Evolutionary conservation across 768 basidiomycete species (phyloP).

Genomic region (Dacryopinax primogenitus): DNA sequence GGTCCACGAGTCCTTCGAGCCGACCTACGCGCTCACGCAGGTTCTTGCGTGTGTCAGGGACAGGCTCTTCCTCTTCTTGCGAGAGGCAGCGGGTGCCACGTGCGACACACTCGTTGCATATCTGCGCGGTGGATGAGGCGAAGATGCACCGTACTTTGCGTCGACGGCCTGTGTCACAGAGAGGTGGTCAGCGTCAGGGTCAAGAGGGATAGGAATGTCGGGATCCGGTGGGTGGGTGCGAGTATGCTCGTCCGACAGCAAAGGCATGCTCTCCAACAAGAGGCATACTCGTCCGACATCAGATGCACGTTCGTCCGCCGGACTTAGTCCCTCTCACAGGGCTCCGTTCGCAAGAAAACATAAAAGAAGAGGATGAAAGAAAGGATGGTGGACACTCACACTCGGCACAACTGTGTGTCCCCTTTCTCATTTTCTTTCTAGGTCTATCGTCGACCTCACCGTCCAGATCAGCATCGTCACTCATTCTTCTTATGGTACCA

Average conservation of each 20-base stretch:
- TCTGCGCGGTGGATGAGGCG: background rate
- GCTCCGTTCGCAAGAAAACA: no score
- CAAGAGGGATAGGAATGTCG: background rate
- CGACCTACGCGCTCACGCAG: slow-evolving; percentile 5
- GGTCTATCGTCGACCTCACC: background rate
- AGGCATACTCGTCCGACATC: no score
- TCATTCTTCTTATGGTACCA: background rate
- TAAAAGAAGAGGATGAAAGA: no score
- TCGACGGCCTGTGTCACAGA: background rate
- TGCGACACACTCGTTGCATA: slow-evolving; percentile 6
- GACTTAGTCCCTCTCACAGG: no score
- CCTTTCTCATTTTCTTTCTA: slow-evolving; percentile 3
- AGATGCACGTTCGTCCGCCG: no score
- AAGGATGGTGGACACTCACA: no score
- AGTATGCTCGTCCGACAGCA: no score
- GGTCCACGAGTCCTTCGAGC: background rate
- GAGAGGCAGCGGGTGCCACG: slow-evolving; percentile 8
- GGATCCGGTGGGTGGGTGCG: background rate
- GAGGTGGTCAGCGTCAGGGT: background rate
- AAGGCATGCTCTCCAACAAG: no score
- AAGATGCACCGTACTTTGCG: background rate
- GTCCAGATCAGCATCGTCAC: background rate
- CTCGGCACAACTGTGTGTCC: slow-evolving; percentile 7
- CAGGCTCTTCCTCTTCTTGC: slow-evolving; percentile 5
- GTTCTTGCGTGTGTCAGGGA: slow-evolving; percentile 4